phyloP scores from a whole-genome alignment of 2,329 filamentous ascomycete genomes.

The Aspergillus bombycis region DNA sequence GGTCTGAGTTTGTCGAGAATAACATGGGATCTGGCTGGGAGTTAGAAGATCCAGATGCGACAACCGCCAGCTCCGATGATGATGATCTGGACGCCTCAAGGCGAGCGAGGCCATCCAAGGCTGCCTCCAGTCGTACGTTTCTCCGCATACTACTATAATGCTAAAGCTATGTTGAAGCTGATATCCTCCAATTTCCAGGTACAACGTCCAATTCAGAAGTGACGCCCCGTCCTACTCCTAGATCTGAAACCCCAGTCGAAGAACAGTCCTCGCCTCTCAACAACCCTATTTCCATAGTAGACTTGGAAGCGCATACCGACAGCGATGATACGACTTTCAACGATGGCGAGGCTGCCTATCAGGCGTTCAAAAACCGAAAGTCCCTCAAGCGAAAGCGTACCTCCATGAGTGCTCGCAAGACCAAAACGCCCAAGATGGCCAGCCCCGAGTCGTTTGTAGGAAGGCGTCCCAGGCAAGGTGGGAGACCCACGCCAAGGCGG shows the following conservation, averaged over 20 bases:
- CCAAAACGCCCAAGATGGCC: slow-evolving; percentile 48
- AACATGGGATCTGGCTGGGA: slow-evolving; percentile 32
- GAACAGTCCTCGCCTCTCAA: slow-evolving; percentile 16
- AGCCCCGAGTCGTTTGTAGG: slow-evolving; percentile 43
- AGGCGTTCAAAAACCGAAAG: slow-evolving; percentile 66
- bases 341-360: slow-evolving; percentile 55
- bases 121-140: slow-evolving; percentile 14
- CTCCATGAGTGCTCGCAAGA: slow-evolving; percentile 52
- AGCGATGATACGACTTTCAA: slow-evolving; percentile 40
- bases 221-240: not conserved
- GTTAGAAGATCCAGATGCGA: slow-evolving; percentile 28
- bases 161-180: slow-evolving; percentile 11
- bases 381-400: slow-evolving; percentile 56
- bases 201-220: not conserved
- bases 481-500: slow-evolving; percentile 27
- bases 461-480: slow-evolving; percentile 35
- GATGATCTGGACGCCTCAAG: slow-evolving; percentile 50
- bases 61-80: slow-evolving; percentile 37
- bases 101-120: slow-evolving; percentile 12
- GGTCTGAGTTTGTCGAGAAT: slow-evolving; percentile 12
- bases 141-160: slow-evolving; percentile 1
- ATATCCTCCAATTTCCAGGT: slow-evolving; percentile 18
- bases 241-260: slow-evolving; percentile 2
- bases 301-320: slow-evolving; percentile 25
- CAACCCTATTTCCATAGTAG: slow-evolving; percentile 22